Percentiles rank a stretch among this genome's conserved stretches.
Evolutionary conservation across 805 yeast species (phyloP).

Genomic region (Candida krabiensis): DNA sequence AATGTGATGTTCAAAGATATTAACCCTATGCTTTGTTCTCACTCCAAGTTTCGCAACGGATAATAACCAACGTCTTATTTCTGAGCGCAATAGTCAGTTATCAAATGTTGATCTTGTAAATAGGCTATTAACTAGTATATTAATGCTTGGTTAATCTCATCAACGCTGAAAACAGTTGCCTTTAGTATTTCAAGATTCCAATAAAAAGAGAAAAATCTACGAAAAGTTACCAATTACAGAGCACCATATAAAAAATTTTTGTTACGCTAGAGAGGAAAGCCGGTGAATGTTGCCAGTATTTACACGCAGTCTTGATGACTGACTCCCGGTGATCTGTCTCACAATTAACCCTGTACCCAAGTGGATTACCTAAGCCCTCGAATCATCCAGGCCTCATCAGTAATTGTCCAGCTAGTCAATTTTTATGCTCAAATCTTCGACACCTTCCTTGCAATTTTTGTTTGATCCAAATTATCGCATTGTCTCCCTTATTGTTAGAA

Average conservation of each 20-base stretch:
- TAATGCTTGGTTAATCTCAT: background rate
- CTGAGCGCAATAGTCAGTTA: background rate
- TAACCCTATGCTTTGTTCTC: too few species aligned
- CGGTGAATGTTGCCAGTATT: too few species aligned
- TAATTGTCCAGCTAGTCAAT: too few species aligned
- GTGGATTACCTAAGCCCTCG: background rate
- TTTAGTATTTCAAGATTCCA: background rate
- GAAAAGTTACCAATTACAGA: slow-evolving; percentile 10
- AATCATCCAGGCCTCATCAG: background rate
- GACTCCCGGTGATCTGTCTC: too few species aligned
- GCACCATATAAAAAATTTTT: slow-evolving; percentile 9
- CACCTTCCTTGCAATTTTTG: background rate
- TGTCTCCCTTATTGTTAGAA: background rate
- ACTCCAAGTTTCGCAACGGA: too few species aligned
- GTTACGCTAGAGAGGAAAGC: background rate
- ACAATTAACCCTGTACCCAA: too few species aligned
- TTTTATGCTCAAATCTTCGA: background rate
- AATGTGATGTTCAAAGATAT: too few species aligned
- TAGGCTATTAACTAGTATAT: background rate
- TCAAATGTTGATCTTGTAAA: background rate
- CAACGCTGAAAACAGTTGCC: too few species aligned
- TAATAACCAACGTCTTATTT: too few species aligned
- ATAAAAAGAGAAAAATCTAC: background rate
- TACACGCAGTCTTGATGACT: too few species aligned
- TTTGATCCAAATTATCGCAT: background rate